A percentile compares a stretch with the other conserved stretches of the same genome.
Conservation (phyloP, 768 basidiomycete genomes). For the Pisolithus albus region DNA sequence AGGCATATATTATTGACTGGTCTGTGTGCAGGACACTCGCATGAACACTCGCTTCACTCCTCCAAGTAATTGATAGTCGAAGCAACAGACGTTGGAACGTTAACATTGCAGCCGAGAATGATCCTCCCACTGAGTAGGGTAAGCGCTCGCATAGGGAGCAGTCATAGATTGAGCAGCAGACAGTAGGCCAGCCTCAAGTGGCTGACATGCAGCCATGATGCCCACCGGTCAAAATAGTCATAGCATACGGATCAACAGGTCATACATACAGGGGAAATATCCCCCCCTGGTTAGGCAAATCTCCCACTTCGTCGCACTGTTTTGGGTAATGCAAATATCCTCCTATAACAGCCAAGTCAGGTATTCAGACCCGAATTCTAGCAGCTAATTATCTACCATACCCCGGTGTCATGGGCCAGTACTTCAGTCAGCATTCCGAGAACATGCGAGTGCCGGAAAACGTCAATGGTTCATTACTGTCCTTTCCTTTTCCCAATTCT, state of each 20-base stretch:
- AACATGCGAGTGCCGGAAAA: no score
- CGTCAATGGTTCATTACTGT: background rate
- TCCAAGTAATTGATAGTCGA: no score
- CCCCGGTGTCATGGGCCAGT: no score
- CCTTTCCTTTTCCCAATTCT: background rate
- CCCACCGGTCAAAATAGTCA: background rate
- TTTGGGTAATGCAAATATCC: no score
- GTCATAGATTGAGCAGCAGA: conserved; percentile 11
- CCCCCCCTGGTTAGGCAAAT: no score
- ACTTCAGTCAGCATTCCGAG: no score
- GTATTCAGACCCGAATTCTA: background rate
- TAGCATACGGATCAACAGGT: background rate
- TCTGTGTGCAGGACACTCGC: no score
- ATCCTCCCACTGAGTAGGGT: background rate
- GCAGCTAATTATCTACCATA: background rate
- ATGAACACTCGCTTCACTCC: no score
- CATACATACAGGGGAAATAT: no score
- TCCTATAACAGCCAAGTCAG: conserved; percentile 46
- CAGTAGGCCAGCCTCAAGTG: conserved; percentile 23
- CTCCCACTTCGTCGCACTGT: no score
- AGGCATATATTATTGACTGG: no score
- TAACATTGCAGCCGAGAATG: background rate
- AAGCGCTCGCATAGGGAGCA: background rate
- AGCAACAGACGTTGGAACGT: background rate
- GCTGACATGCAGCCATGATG: conserved; percentile 59